Percentiles rank a stretch among this genome's conserved stretches.
phyloP scores from a whole-genome alignment of 306 rosid species.

The Prunus persica region DNA sequence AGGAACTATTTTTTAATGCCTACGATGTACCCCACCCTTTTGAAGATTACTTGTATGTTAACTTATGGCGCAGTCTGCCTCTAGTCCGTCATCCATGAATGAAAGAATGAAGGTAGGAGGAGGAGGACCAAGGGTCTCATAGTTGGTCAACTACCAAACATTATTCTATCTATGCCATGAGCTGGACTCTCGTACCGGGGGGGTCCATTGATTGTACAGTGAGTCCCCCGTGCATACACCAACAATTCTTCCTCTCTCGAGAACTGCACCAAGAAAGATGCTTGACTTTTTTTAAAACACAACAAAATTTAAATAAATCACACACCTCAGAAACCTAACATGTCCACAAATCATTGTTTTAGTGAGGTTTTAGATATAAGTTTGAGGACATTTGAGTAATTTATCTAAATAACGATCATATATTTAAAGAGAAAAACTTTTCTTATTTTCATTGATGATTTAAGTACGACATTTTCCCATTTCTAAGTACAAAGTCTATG shows the following conservation, averaged over 20 bases:
- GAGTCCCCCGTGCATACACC: not conserved
- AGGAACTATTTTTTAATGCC: too few relatives aligned
- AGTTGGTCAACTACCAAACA: not conserved
- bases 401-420: not conserved
- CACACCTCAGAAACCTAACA: not conserved
- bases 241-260: not conserved
- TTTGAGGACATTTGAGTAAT: too few relatives aligned
- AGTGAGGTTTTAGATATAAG: not conserved
- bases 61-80: too few relatives aligned
- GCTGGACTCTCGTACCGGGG: not conserved
- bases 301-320: not conserved
- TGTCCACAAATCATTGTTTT: not conserved
- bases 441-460: not conserved
- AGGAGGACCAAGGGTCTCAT: too few relatives aligned
- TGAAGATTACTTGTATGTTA: too few relatives aligned
- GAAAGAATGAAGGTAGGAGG: not conserved
- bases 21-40: too few relatives aligned
- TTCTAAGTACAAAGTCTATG: not conserved
- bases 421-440: not conserved
- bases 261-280: not conserved
- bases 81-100: too few relatives aligned
- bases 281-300: not conserved
- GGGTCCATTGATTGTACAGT: not conserved
- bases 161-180: not conserved
- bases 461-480: conserved; percentile 1